phyloP scores from a whole-genome alignment of 1,139 yeast genomes.

The Candida gigantensis region DNA sequence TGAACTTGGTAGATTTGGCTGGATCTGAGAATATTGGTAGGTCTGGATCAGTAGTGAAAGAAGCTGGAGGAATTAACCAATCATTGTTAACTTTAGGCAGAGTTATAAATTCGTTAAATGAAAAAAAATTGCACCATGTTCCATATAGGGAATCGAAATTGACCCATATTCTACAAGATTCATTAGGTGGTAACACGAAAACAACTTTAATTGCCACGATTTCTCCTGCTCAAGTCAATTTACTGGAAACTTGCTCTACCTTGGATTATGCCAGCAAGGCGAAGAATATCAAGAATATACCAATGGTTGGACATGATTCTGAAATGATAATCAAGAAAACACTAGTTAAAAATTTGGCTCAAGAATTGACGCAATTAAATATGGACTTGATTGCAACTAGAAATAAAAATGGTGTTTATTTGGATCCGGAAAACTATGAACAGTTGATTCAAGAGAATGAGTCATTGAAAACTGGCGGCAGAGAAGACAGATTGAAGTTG shows the following conservation, averaged over 20 bases:
- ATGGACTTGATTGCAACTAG: constrained; percentile 64
- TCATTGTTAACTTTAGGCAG: constrained; percentile 80
- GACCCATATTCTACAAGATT: constrained; percentile 80
- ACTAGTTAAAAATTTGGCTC: constrained; percentile 55
- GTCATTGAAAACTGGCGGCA: constrained; percentile 25
- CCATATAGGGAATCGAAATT: constrained; percentile 88
- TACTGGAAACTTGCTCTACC: constrained; percentile 81
- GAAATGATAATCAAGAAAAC: constrained; percentile 58
- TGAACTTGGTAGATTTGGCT: constrained; percentile 85
- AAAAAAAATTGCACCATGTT: constrained; percentile 45
- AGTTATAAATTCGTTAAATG: constrained; percentile 69
- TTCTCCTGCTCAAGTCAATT: constrained; percentile 72
- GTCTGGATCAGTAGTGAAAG: constrained; percentile 84
- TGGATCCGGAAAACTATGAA: constrained; percentile 60
- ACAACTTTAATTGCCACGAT: constrained; percentile 81
- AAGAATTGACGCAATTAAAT: constrained; percentile 55
- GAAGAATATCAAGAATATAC: constrained; percentile 72
- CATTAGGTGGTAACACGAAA: constrained; percentile 80
- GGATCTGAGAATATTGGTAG: constrained; percentile 82
- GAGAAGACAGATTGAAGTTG: constrained; percentile 20
- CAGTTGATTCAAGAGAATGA: constrained; percentile 41
- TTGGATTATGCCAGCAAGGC: constrained; percentile 85
- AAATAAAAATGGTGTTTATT: constrained; percentile 60
- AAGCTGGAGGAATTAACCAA: constrained; percentile 87
- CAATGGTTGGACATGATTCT: constrained; percentile 58